Conservation (phyloP, 495 filamentous ascomycete species). For the Hypoxylon subgilvum region DNA sequence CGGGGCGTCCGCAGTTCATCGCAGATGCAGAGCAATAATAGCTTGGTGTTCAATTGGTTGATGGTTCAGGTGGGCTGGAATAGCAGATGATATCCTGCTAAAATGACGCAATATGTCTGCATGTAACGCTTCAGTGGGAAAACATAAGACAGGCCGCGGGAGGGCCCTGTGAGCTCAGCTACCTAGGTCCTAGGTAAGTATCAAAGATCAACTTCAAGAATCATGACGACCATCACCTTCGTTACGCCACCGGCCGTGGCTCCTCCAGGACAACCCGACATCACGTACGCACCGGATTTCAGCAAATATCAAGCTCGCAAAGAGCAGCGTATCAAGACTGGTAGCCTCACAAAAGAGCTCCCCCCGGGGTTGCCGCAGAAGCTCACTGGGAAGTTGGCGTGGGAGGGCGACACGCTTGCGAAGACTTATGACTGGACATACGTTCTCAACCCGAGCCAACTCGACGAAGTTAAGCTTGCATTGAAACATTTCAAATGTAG, state of each 20-base stretch:
- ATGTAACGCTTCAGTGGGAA: too few relatives aligned
- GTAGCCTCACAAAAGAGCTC: constrained; percentile 46
- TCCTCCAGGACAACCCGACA: constrained; percentile 53
- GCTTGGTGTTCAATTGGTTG: too few relatives aligned
- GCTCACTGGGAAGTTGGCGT: constrained; percentile 59
- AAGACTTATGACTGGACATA: constrained; percentile 61
- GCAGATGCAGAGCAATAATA: too few relatives aligned
- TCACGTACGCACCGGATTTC: constrained; percentile 61
- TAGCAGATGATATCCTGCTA: too few relatives aligned
- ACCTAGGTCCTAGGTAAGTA: neutral
- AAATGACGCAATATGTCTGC: too few relatives aligned
- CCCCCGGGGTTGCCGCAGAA: constrained; percentile 58
- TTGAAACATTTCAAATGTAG: constrained; percentile 62
- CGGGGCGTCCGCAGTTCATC: too few relatives aligned
- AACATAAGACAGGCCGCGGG: constrained; percentile 15
- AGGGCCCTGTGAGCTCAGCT: too few relatives aligned
- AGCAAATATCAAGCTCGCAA: constrained; percentile 59
- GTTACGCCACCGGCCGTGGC: constrained; percentile 19
- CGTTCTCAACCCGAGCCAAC: constrained; percentile 49
- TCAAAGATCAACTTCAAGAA: constrained; percentile 26
- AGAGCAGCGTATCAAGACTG: constrained; percentile 45
- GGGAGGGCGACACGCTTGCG: constrained; percentile 60
- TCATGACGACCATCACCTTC: constrained; percentile 37
- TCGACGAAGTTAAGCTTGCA: constrained; percentile 62
- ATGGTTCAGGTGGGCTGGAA: too few relatives aligned